Evolutionary conservation across 345 rosid species (phyloP).

Genomic region (Eucalyptus pauciflora): DNA sequence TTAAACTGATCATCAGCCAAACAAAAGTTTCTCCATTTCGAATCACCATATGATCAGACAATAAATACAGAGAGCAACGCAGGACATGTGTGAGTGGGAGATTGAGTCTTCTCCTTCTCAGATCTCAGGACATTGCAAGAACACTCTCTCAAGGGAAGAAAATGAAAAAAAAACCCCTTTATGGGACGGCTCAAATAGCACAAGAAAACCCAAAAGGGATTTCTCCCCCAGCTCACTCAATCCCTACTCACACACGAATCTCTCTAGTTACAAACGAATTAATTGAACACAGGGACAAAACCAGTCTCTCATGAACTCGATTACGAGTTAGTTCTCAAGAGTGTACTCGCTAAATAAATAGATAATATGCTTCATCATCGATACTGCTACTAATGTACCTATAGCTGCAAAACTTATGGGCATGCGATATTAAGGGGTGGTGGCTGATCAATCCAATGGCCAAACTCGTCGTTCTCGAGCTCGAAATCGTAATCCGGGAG

Average conservation of each 20-base stretch:
- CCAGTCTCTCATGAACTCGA: slow-evolving; percentile 1
- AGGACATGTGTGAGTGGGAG: not conserved
- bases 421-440: slow-evolving; percentile 34
- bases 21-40: not conserved
- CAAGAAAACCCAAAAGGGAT: slow-evolving; percentile 44
- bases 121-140: not conserved
- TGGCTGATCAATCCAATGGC: not conserved
- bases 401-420: slow-evolving; percentile 85
- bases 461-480: slow-evolving; percentile 31
- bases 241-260: not conserved
- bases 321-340: slow-evolving; percentile 5
- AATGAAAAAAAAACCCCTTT: slow-evolving; percentile 5
- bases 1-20: not conserved
- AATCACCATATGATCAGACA: not conserved
- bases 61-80: not conserved
- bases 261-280: not conserved
- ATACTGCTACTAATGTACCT: not conserved
- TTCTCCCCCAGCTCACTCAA: not conserved
- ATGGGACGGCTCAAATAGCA: slow-evolving; percentile 64
- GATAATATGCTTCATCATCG: not conserved
- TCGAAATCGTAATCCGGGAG: slow-evolving; percentile 71
- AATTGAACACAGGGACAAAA: not conserved
- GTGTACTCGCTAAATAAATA: not conserved
- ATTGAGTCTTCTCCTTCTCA: not conserved
- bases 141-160: not conserved